Evolutionary conservation across 2,329 filamentous ascomycete genomes (phyloP), one percentile per base, ranked within the genome.

Genomic region (Aspergillus ochraceoroseus): DNA sequence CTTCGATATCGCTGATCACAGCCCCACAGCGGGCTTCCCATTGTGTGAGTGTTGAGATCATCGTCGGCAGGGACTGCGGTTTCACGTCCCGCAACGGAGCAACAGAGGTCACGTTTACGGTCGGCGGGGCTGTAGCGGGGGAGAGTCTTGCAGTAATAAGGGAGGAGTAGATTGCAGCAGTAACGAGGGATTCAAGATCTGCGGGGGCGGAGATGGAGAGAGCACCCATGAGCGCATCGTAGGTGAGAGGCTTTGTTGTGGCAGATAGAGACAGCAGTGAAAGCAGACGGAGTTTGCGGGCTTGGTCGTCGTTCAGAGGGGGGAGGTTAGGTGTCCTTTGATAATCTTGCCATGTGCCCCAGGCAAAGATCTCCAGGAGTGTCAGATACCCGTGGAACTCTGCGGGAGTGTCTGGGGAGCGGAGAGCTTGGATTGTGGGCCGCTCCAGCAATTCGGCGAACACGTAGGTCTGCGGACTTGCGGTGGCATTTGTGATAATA

Each of bases 361-460:
- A 87, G 44, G 88, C 86, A 67, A 98, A 98, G 56, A 94, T 82
- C 65, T 89, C 77, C 30, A 98, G 82, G 9, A 94, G 75, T 1
- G 72, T 77, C 35, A 92, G 73, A 65, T 87, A 70, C 27, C 64
- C 54, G 5, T 73, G 68, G 55, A 83, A 78, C 33, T 94, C 83
- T 23, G 74, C 61, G n/a, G 79, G 62, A 26, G 72, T 64, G 7
- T 70, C 62, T 26, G 60, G 72, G 26, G 67, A 67, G 17, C 72
- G 65, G 30, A 96, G 80, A 8, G 78, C 75, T 65, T 92, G 85
- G 52, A 96, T 81, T 54, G 87, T 80, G 0, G 85, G 80, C 1
- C 82, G 80, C 55, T 85, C 76, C 25, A 98, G 80, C n/a, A 98
- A 82, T 69, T 96, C 90, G 52, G 85, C 80, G 70, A 98, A 98